Evolutionary conservation across 352 stramenopile genomes (phyloP).

Genomic region (Vaucheria bursata): DNA sequence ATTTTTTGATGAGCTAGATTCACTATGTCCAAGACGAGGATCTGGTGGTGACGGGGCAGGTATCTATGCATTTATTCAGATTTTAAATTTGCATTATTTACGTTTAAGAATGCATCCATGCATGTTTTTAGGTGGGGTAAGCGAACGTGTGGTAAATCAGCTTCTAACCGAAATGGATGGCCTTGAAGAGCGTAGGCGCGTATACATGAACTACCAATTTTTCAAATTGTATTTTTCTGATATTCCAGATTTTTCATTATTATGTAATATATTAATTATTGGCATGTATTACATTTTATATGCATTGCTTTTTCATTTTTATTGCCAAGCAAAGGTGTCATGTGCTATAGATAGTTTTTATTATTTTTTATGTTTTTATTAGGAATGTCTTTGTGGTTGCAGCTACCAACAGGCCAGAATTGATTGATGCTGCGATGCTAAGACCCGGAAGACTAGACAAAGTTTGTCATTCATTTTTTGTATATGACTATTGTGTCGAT

Average conservation of each 20-base stretch:
- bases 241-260: no score
- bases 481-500: no score
- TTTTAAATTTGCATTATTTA: not conserved
- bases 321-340: no score
- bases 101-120: not conserved
- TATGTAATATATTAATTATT: no score
- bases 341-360: no score
- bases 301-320: no score
- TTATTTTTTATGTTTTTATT: no score
- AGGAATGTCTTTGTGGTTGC: constrained; percentile 60
- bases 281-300: no score
- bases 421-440: constrained; percentile 99
- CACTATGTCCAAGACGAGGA: constrained; percentile 81
- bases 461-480: constrained; percentile 5
- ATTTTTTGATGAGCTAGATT: constrained; percentile 99
- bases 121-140: constrained; percentile 56
- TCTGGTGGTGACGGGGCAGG: constrained; percentile 53
- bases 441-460: constrained; percentile 87
- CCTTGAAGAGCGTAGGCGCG: constrained; percentile 81
- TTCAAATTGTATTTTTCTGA: no score
- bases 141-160: constrained; percentile 86
- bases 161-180: constrained; percentile 98
- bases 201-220: no score
- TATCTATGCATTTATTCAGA: not conserved
- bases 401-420: constrained; percentile 84